phyloP scores from a whole-genome alignment of 2,329 filamentous ascomycete species.

The Fusarium sarcochroum region DNA sequence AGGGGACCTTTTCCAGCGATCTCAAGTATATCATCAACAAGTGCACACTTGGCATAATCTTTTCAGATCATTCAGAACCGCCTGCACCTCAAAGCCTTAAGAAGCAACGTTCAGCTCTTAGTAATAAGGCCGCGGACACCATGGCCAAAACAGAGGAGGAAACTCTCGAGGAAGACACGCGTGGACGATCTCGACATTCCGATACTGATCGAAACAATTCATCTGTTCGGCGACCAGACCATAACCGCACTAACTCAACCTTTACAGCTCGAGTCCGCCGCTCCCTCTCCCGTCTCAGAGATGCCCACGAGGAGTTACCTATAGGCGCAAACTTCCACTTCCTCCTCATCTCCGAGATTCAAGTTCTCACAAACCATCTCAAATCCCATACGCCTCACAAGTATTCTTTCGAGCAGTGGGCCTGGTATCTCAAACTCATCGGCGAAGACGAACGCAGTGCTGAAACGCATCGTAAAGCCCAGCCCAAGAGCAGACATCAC shows the following conservation, averaged over 20 bases:
- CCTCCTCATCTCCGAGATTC: slow-evolving; percentile 80
- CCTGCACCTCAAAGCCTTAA: slow-evolving; percentile 1
- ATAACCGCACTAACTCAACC: slow-evolving; percentile 30
- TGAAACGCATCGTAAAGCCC: slow-evolving; percentile 62
- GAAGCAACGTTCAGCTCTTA: slow-evolving; percentile 1
- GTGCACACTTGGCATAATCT: slow-evolving; percentile 61
- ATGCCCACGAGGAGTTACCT: slow-evolving; percentile 57
- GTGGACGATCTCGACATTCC: slow-evolving; percentile 23
- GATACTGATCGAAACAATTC: slow-evolving; percentile 4
- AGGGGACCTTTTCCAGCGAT: slow-evolving; percentile 63
- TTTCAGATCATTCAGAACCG: slow-evolving; percentile 42
- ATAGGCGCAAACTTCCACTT: slow-evolving; percentile 67
- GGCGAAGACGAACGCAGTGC: slow-evolving; percentile 71
- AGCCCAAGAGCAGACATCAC: slow-evolving; percentile 44
- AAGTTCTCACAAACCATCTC: slow-evolving; percentile 72
- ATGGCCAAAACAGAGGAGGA: slow-evolving; percentile 29
- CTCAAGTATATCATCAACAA: slow-evolving; percentile 60
- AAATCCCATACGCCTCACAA: slow-evolving; percentile 70
- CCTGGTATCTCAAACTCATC: slow-evolving; percentile 85
- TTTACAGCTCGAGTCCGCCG: slow-evolving; percentile 55
- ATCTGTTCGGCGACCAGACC: slow-evolving; percentile 38
- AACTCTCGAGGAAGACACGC: neutral
- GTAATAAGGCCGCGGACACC: slow-evolving; percentile 2
- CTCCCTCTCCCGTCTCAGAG: slow-evolving; percentile 54
- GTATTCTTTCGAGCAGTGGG: slow-evolving; percentile 90